These are phyloP conservation scores for Cyclotella atomus DNA, from an alignment of 108 stramenopile genomes.

Conservation along the genomic window DNA sequence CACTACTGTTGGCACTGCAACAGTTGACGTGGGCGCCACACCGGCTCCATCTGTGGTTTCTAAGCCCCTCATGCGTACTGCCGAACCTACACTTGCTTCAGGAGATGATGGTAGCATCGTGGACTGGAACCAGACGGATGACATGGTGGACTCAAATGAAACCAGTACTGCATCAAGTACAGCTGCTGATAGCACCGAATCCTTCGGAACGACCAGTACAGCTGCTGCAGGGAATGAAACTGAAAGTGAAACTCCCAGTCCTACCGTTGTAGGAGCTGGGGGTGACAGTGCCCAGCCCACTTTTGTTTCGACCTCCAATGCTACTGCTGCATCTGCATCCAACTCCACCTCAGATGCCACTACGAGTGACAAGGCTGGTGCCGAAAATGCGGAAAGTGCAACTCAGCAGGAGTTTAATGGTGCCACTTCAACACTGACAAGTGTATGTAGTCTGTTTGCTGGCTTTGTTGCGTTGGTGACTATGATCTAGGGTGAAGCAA, in stretches of 20 bases:
- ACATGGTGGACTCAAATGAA: too few species aligned
- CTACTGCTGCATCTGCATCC: not conserved
- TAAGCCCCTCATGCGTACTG: not conserved
- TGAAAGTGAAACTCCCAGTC: not conserved
- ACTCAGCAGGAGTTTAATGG: not conserved
- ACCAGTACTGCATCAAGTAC: too few species aligned
- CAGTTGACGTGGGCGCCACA: not conserved
- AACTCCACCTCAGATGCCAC: not conserved
- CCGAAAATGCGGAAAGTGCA: not conserved
- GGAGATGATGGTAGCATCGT: too few species aligned
- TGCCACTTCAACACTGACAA: not conserved
- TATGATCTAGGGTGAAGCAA: too few species aligned
- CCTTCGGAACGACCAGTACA: not conserved
- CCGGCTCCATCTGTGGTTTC: not conserved
- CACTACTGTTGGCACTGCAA: not conserved
- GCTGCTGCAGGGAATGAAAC: not conserved
- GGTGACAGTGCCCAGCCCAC: too few species aligned
- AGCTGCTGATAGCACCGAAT: too few species aligned
- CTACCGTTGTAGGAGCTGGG: not conserved
- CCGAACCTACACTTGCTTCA: not conserved
- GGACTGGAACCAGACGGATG: not conserved
- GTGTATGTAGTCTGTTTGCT: too few species aligned
- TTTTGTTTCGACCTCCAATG: too few species aligned
- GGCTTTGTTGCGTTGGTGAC: too few species aligned
- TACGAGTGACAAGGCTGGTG: not conserved